Percentiles rank a stretch among this genome's conserved stretches.
These are phyloP conservation scores for Cenchrus fungigraminus DNA, from an alignment of 176 grass and related monocot genomes.

Conservation along the genomic window DNA sequence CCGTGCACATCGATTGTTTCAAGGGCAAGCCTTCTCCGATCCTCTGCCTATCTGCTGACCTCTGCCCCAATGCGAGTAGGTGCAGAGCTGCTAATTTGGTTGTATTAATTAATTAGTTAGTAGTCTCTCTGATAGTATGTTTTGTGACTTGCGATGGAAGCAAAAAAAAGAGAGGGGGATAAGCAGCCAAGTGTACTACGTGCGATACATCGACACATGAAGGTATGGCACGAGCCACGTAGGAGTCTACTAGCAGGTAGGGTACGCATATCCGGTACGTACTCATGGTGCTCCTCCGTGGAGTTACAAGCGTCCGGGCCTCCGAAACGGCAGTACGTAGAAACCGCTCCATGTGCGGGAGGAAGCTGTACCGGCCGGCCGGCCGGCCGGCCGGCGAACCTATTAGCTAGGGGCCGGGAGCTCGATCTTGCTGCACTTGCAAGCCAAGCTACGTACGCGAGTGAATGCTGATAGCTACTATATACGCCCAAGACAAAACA, in stretches of 20 bases:
- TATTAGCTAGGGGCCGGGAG: not conserved
- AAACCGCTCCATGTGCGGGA: slow-evolving; percentile 47
- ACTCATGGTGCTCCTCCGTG: slow-evolving; percentile 28
- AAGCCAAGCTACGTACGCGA: slow-evolving; percentile 58
- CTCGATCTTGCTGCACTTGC: slow-evolving; percentile 49
- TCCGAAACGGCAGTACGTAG: slow-evolving; percentile 48
- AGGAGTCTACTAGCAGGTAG: not conserved
- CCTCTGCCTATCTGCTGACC: not conserved
- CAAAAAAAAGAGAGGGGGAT: not conserved
- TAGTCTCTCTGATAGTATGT: no score
- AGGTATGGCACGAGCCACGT: not conserved
- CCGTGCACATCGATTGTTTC: slow-evolving; percentile 18
- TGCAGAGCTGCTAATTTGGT: slow-evolving; percentile 6
- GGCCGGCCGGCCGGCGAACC: not conserved
- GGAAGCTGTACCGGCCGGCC: not conserved
- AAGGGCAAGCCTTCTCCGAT: slow-evolving; percentile 1
- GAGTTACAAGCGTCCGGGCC: slow-evolving; percentile 30
- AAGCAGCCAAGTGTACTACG: not conserved
- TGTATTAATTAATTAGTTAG: not conserved
- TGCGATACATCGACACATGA: not conserved
- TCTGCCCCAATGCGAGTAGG: not conserved
- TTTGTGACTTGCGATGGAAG: slow-evolving; percentile 30
- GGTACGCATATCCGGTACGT: slow-evolving; percentile 30
- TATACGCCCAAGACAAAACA: slow-evolving; percentile 1
- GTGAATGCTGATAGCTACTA: slow-evolving; percentile 50